A percentile compares a stretch with the other conserved stretches of the same genome.
These are phyloP conservation scores for Mycena latifolia DNA, from an alignment of 768 basidiomycete species.

Conservation along the genomic window DNA sequence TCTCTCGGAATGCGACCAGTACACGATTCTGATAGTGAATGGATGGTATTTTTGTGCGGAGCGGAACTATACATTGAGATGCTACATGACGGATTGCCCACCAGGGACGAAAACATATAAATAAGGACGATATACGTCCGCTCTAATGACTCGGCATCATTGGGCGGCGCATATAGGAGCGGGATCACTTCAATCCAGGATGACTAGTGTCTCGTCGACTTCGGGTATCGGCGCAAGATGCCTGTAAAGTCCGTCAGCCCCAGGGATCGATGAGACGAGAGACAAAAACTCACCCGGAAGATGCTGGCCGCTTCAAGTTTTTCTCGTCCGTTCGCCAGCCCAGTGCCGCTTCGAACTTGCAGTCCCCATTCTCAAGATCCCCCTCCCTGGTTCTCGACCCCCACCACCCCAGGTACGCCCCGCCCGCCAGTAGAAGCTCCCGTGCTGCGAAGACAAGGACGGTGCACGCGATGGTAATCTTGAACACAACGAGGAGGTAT, in stretches of 20 bases:
- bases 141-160: no score
- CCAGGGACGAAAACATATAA: no score
- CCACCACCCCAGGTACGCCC: background rate
- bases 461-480: conserved; percentile 26
- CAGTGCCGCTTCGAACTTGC: background rate
- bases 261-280: background rate
- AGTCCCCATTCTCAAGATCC: background rate
- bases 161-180: no score
- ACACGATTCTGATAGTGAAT: no score
- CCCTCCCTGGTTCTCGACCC: background rate
- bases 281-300: background rate
- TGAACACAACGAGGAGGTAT: conserved; percentile 18
- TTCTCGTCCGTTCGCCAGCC: background rate
- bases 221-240: background rate
- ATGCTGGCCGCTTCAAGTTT: background rate
- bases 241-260: background rate
- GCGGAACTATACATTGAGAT: no score
- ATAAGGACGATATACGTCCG: no score
- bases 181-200: no score
- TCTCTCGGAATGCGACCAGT: no score
- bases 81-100: no score
- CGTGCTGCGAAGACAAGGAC: conserved; percentile 21
- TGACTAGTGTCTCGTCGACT: background rate
- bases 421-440: conserved; percentile 4
- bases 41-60: no score